Evolutionary conservation across 345 rosid genomes (phyloP), one percentile per base, ranked within the genome.

Genomic region (Pistacia vera): DNA sequence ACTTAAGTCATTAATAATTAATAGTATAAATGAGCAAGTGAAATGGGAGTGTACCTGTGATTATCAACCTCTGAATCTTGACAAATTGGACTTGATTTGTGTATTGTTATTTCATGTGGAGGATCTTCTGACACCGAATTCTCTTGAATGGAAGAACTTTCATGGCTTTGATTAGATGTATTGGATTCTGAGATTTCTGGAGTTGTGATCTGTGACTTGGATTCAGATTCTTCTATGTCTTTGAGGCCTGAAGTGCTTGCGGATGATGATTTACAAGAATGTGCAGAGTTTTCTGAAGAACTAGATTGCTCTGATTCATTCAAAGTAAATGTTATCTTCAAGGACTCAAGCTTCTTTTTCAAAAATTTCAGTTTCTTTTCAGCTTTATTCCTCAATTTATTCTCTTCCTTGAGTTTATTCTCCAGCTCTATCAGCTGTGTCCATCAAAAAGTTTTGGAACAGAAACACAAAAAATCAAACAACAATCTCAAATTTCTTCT

Each of bases 401-500:
- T 88, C 90, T 92, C 99, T 83, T 91, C 87, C 79, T 63, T 89
- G 4, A 95, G 81, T 60, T 81, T 79, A 35, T 71, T 80, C 87
- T 95, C 96, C 33, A 93, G 73, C 79, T 85, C 94, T 65, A 78
- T 72, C 68, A 95, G 63, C 99, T 95, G 79, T 58, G 75, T 36
- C 69, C 74, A 72, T 10, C 3, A 41, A 60, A 70, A 41, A 54
- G 8, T 41, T 41, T 1, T 5, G 6, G 46, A 54, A 51, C 28
- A 33, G 22, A 54, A 13, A 20, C 44, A 9, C 46, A 57, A 14
- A 11, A 5, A 64, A 14, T 51, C 38, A 41, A 71, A 44, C 20
- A 36, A 10, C n/a, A 35, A 56, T 17, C 9, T 4, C 20, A 51
- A 41, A 2, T 68, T 68, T 49, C 18, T 51, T 52, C 17, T 22